phyloP scores from a whole-genome alignment of 345 rosid species.

The Streptanthus diversifolius region DNA sequence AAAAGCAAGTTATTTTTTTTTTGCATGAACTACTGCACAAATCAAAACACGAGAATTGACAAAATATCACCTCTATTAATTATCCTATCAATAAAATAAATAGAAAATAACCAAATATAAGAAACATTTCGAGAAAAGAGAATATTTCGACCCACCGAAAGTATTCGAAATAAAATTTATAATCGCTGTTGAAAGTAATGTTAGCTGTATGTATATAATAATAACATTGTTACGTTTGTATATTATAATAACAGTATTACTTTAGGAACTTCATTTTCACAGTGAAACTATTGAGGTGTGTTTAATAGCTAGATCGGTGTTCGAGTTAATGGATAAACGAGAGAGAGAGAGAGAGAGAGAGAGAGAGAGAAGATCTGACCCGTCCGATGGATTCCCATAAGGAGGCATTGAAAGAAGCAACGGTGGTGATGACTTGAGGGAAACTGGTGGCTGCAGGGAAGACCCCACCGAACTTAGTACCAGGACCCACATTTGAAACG shows the following conservation, averaged over 20 bases:
- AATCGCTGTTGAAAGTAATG: not conserved
- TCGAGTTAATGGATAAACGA: conserved; percentile 18
- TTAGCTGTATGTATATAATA: not conserved
- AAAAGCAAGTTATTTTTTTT: conserved; percentile 7
- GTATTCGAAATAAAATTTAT: not conserved
- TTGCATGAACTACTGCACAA: conserved; percentile 31
- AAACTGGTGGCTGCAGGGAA: conserved; percentile 83
- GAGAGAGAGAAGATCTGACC: conserved; percentile 36
- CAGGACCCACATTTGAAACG: conserved; percentile 76
- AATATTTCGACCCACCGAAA: conserved; percentile 7
- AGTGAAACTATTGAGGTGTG: not conserved
- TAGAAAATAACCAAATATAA: not conserved
- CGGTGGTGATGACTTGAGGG: conserved; percentile 88
- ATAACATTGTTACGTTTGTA: not conserved
- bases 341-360: not conserved
- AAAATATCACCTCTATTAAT: not conserved
- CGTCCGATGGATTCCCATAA: conserved; percentile 88
- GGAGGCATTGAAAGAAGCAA: conserved; percentile 75
- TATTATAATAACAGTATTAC: not conserved
- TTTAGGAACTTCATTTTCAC: conserved; percentile 12
- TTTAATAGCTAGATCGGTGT: not conserved
- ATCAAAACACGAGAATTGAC: conserved; percentile 11
- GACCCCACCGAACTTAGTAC: conserved; percentile 57
- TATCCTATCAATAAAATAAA: not conserved
- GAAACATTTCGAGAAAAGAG: not conserved